Conservation (phyloP, 2,329 filamentous ascomycete species). For the Hymenoscyphus linearis region DNA sequence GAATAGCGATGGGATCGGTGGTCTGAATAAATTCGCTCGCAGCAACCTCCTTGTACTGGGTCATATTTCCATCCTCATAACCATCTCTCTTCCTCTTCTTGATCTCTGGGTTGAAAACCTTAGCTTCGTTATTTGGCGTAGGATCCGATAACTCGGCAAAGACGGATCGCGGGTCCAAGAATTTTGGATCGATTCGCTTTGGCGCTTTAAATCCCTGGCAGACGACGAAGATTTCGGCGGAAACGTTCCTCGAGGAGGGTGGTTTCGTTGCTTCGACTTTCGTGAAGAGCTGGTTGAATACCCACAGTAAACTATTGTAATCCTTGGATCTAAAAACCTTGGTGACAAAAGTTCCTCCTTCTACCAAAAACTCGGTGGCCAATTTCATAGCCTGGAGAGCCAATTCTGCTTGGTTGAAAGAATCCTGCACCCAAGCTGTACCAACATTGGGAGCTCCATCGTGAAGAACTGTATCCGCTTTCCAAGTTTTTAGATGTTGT, state of each 20-base stretch:
- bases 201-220: slow-evolving; percentile 94
- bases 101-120: slow-evolving; percentile 93
- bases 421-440: slow-evolving; percentile 97
- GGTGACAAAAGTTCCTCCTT: slow-evolving; percentile 90
- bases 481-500: slow-evolving; percentile 89
- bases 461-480: slow-evolving; percentile 91
- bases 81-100: slow-evolving; percentile 98
- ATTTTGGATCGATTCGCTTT: slow-evolving; percentile 85
- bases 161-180: slow-evolving; percentile 82
- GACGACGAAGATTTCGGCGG: slow-evolving; percentile 97
- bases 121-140: slow-evolving; percentile 91
- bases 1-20: slow-evolving; percentile 83
- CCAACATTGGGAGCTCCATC: slow-evolving; percentile 97
- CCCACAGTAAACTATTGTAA: slow-evolving; percentile 93
- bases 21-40: slow-evolving; percentile 95
- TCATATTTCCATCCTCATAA: slow-evolving; percentile 95
- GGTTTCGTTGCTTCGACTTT: slow-evolving; percentile 98
- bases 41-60: slow-evolving; percentile 81
- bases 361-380: slow-evolving; percentile 84
- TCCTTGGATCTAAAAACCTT: slow-evolving; percentile 98
- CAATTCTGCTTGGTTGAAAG: slow-evolving; percentile 93
- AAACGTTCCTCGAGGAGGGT: slow-evolving; percentile 90
- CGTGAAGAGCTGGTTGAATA: slow-evolving; percentile 92
- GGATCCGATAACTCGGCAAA: slow-evolving; percentile 87
- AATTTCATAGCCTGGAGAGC: slow-evolving; percentile 87